Base-by-base conservation (phyloP, 257 asterid species). In the Voacanga thouarsii region DNA sequence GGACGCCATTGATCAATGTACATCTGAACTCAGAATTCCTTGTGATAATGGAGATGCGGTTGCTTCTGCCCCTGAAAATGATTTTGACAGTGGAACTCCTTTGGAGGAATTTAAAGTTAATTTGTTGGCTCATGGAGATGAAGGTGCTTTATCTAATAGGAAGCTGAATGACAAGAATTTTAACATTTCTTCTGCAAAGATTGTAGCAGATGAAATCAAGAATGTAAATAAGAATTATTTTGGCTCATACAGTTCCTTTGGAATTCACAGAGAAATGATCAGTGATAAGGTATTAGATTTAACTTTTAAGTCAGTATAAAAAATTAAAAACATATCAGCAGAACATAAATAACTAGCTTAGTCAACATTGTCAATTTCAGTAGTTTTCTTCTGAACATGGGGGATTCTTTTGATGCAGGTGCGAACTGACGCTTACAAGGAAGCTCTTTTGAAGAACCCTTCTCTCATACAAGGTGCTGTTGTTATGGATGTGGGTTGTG, bases 401-500 rank as follows among this genome's bases (percentile, higher is more conserved):
- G 51, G 61, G 7, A 53, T 53, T 67, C 72, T 65, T 24, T 51
- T 19, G 77, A 24, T 89, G 84, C 89, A 95, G 99, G 97, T 86
- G 41, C 89, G 99, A 80, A 95, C 99, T 12, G 96, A 91, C 86
- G 89, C 98, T 18, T 95, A 93, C 68, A 89, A 88, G 82, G 86
- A 89, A 85, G 98, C 99, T 78, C 87, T 95, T 56, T 18, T 87
- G 86, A 91, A 89, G 81, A 95, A 95, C 79, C 99, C 98, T 75
- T 91, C 97, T 82, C 90, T 95, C 71, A 77, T 95, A 28, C 84
- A 75, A 74, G 88, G 86, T 65, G 90, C 97, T 66, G 92, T 86
- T 57, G 97, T 93, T 50, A 91, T 95, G 99, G 99, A 95, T 82
- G 92, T 95, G 10, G 99, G 99, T 68, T 95, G 99, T 79, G 99